These are phyloP conservation scores for Melaleuca quinquenervia DNA, from an alignment of 345 rosid species.

Conservation along the genomic window DNA sequence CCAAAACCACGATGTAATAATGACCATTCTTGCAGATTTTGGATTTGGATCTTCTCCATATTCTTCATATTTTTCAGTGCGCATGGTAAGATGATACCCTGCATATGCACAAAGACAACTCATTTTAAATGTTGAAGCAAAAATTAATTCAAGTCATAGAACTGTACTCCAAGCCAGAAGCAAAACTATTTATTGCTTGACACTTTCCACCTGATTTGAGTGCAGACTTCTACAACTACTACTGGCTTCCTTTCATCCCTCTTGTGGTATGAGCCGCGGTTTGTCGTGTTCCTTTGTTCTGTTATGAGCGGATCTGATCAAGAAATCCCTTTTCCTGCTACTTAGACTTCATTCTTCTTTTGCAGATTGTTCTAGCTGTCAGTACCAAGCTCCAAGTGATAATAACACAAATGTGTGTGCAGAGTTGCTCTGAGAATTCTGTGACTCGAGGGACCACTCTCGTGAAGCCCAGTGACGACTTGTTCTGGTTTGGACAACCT, in stretches of 20 bases:
- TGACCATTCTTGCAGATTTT: slow-evolving; percentile 6
- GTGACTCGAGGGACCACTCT: slow-evolving; percentile 5
- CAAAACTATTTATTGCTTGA: neutral
- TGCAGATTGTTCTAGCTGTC: slow-evolving; percentile 6
- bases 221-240: slow-evolving; percentile 14
- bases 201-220: neutral
- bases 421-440: slow-evolving; percentile 2
- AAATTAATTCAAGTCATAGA: neutral
- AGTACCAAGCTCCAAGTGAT: slow-evolving; percentile 10
- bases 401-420: slow-evolving; percentile 9
- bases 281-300: neutral
- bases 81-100: slow-evolving; percentile 2
- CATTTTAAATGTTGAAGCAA: neutral
- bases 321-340: neutral
- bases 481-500: slow-evolving; percentile 16
- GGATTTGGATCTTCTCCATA: slow-evolving; percentile 16
- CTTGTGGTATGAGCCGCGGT: neutral
- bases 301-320: neutral
- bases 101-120: neutral
- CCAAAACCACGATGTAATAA: neutral
- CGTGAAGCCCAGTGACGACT: slow-evolving; percentile 3
- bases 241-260: slow-evolving; percentile 17
- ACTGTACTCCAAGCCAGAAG: neutral
- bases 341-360: neutral
- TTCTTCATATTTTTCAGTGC: slow-evolving; percentile 16